Evolutionary conservation across 1,139 yeast genomes (phyloP).

Genomic region (Citeromyces hawaiiensis): DNA sequence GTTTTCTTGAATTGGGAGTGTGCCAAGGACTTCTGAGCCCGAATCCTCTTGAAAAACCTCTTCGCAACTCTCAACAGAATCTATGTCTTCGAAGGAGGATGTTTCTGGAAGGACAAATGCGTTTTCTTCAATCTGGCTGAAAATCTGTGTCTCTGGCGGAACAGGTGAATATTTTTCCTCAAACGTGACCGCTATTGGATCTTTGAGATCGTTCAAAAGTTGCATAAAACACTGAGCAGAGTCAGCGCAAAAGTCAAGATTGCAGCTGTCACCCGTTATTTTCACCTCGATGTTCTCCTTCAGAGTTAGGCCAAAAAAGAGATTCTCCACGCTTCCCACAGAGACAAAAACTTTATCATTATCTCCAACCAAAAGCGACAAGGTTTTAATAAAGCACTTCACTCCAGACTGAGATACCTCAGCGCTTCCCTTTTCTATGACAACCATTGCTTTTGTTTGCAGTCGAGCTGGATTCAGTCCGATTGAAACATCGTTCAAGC

Average conservation of each 20-base stretch:
- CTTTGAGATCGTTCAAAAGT: constrained; percentile 56
- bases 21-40: background rate
- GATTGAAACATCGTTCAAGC: constrained; percentile 36
- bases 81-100: constrained; percentile 4
- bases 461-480: constrained; percentile 50
- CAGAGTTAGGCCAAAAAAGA: constrained; percentile 16
- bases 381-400: constrained; percentile 31
- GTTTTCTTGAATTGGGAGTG: constrained; percentile 2
- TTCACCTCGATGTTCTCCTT: constrained; percentile 26
- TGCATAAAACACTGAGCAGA: constrained; percentile 64
- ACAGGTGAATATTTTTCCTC: constrained; percentile 38
- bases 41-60: background rate
- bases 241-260: constrained; percentile 68
- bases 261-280: constrained; percentile 33
- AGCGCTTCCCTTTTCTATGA: constrained; percentile 34
- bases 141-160: constrained; percentile 27
- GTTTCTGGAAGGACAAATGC: background rate
- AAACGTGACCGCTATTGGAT: constrained; percentile 45
- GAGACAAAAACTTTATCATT: constrained; percentile 35
- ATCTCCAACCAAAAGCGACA: constrained; percentile 42
- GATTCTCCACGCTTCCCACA: constrained; percentile 28
- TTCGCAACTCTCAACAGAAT: constrained; percentile 14
- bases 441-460: constrained; percentile 33
- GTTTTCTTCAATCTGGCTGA: constrained; percentile 30
- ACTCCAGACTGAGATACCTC: constrained; percentile 6